Conservation (phyloP, 2,329 filamentous ascomycete species). For the Pyrenochaeta sp. region DNA sequence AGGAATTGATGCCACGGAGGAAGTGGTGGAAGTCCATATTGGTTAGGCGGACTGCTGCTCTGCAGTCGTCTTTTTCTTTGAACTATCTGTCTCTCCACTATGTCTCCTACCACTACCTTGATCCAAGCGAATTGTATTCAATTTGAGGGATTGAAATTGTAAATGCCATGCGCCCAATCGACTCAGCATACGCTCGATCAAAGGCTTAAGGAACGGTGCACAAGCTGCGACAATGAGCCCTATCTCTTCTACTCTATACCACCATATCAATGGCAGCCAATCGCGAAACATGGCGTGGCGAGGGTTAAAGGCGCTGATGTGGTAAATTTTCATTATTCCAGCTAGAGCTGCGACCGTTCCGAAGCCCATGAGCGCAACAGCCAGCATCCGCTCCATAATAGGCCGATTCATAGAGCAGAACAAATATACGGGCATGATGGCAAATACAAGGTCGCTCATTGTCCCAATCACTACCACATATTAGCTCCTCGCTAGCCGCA, state of each 20-base stretch:
- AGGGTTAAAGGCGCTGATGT: conserved; percentile 7
- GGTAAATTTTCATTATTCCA: conserved; percentile 7
- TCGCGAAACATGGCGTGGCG: conserved; percentile 2
- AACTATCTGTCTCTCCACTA: too few species aligned
- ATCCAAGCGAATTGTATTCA: too few species aligned
- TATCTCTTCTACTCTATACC: conserved; percentile 14
- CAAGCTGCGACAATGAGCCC: conserved; percentile 9
- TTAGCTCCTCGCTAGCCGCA: conserved; percentile 3
- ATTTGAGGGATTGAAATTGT: too few species aligned
- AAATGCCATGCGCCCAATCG: too few species aligned
- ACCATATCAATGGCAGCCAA: conserved; percentile 10
- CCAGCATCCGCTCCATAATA: conserved; percentile 3
- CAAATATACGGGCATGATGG: conserved; percentile 7
- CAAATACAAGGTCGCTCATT: conserved; percentile 11
- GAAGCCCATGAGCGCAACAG: conserved; percentile 7
- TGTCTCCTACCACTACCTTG: too few species aligned
- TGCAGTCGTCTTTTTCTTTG: too few species aligned
- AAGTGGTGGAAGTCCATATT: background rate
- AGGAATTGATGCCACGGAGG: background rate
- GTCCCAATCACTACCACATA: conserved; percentile 3
- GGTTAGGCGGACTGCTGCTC: too few species aligned
- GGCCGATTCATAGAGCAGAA: conserved; percentile 11
- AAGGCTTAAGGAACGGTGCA: conserved; percentile 1
- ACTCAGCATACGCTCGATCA: conserved; percentile 10
- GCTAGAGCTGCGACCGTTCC: conserved; percentile 9